phyloP scores from a whole-genome alignment of 108 stramenopile genomes.

The Craspedostauros australis region DNA sequence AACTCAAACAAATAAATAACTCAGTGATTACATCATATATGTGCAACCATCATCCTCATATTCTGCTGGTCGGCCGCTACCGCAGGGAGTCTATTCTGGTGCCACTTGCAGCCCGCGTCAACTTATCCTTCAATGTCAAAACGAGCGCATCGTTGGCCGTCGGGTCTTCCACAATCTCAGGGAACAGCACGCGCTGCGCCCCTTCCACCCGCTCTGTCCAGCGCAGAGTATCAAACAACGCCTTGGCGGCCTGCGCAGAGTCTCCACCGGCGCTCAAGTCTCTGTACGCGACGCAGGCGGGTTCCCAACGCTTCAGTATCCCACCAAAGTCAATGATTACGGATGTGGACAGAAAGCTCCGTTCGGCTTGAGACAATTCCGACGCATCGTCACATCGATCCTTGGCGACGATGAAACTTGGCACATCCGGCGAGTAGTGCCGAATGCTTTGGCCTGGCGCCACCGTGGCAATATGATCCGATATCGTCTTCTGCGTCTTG shows the following conservation, averaged over 20 bases:
- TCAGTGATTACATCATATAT: too few relatives aligned
- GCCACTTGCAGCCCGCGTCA: conserved; percentile 85
- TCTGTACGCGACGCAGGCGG: conserved; percentile 58
- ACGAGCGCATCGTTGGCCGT: conserved; percentile 33
- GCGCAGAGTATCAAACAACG: conserved; percentile 78
- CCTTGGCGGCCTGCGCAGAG: conserved; percentile 56
- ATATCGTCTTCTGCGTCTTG: conserved; percentile 26
- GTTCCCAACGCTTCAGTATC: conserved; percentile 41
- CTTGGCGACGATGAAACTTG: conserved; percentile 62
- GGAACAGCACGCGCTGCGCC: conserved; percentile 61
- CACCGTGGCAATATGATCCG: conserved; percentile 52
- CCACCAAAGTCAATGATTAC: conserved; percentile 87
- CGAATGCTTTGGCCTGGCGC: conserved; percentile 93
- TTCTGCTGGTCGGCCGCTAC: too few relatives aligned
- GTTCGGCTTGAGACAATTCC: conserved; percentile 23
- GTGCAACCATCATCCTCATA: too few relatives aligned
- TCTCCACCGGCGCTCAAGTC: conserved; percentile 63
- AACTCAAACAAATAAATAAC: too few relatives aligned
- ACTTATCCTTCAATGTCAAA: conserved; percentile 71
- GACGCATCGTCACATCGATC: not conserved
- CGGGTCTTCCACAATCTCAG: conserved; percentile 29
- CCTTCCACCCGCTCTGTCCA: conserved; percentile 78
- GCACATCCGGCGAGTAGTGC: conserved; percentile 94
- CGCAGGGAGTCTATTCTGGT: conserved; percentile 42
- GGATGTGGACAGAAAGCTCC: conserved; percentile 23